Evolutionary conservation across 768 basidiomycete species (phyloP).

Genomic region (Mrakia frigida): DNA sequence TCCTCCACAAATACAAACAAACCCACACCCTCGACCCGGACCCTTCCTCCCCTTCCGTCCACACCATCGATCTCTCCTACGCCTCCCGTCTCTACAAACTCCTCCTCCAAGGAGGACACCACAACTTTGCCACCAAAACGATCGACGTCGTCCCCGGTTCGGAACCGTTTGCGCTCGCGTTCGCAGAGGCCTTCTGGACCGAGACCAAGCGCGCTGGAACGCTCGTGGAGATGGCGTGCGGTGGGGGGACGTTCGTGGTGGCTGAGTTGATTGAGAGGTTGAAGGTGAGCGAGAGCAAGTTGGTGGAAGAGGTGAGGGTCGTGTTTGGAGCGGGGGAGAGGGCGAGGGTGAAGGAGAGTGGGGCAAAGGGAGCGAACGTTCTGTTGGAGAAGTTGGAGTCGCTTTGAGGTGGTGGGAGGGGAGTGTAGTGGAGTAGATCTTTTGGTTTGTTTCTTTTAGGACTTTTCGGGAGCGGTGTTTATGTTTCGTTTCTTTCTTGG

Average conservation of each 20-base stretch:
- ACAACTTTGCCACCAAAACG: constrained; percentile 56
- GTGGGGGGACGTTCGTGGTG: constrained; percentile 67
- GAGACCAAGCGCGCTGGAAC: constrained; percentile 39
- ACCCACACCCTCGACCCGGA: constrained; percentile 51
- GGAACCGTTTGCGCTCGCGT: constrained; percentile 33
- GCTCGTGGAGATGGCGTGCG: constrained; percentile 55
- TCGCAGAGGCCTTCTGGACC: constrained; percentile 38
- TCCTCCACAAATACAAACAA: constrained; percentile 51
- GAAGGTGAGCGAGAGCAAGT: constrained; percentile 35
- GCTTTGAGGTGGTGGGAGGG: neutral
- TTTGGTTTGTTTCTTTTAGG: no score
- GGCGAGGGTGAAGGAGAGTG: constrained; percentile 52
- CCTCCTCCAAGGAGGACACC: constrained; percentile 86
- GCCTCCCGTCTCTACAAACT: constrained; percentile 80
- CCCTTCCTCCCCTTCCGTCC: constrained; percentile 46
- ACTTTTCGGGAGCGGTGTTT: no score
- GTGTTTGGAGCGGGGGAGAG: constrained; percentile 58
- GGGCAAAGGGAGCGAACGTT: constrained; percentile 66
- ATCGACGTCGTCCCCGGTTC: constrained; percentile 47
- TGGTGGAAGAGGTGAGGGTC: constrained; percentile 47
- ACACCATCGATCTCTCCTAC: constrained; percentile 76
- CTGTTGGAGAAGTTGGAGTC: constrained; percentile 55
- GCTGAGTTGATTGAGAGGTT: constrained; percentile 66
- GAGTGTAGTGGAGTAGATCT: neutral
- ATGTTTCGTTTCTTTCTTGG: no score